Conservation (phyloP, 441 rosid genomes). For the Arabidopsis lyrata region DNA sequence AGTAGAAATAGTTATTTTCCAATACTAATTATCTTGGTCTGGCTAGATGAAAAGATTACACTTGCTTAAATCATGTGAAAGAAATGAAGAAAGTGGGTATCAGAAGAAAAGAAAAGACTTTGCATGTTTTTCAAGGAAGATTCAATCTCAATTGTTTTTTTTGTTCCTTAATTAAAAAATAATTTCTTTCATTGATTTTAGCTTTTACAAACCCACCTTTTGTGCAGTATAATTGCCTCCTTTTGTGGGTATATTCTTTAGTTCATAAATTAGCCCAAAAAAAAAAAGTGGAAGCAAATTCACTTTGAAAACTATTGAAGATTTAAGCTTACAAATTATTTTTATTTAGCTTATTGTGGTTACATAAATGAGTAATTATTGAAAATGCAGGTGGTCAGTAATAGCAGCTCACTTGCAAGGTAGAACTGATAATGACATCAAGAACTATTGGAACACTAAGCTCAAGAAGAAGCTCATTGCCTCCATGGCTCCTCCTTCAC, state of each 20-base stretch:
- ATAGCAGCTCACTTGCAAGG: constrained; percentile 96
- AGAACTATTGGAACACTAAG: constrained; percentile 98
- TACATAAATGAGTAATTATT: constrained; percentile 5
- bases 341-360: not conserved
- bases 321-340: not conserved
- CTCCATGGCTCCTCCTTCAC: constrained; percentile 52
- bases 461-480: constrained; percentile 84
- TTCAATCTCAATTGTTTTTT: constrained; percentile 23
- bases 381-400: constrained; percentile 83
- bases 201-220: constrained; percentile 40
- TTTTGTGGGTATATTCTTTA: constrained; percentile 40
- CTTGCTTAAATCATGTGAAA: constrained; percentile 23
- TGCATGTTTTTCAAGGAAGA: constrained; percentile 45
- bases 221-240: constrained; percentile 43
- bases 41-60: not conserved
- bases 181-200: constrained; percentile 11
- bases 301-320: constrained; percentile 21
- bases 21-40: not conserved
- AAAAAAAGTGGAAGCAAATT: not conserved
- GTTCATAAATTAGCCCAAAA: constrained; percentile 25
- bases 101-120: constrained; percentile 32
- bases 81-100: constrained; percentile 18
- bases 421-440: constrained; percentile 92
- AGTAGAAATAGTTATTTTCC: not conserved
- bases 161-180: not conserved